phyloP scores from a whole-genome alignment of 176 grass and related monocot genomes.

The Triticum dicoccoides region DNA sequence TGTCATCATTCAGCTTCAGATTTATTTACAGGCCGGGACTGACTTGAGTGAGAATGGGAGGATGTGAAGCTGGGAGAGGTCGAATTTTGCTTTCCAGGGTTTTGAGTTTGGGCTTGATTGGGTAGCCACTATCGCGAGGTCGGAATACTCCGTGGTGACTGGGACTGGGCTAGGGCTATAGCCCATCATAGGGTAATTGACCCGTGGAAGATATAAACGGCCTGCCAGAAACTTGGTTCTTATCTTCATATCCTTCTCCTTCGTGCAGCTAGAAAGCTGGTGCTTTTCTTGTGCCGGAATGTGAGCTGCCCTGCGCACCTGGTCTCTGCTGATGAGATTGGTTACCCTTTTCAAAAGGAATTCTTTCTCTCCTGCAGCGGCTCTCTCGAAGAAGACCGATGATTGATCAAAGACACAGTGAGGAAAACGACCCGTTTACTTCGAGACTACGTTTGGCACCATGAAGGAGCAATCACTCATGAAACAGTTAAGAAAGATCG shows the following conservation, averaged over 20 bases:
- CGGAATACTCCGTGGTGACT: constrained; percentile 2
- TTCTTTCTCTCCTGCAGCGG: not conserved
- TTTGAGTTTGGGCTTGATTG: not conserved
- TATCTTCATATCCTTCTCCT: not conserved
- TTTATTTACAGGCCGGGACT: not conserved
- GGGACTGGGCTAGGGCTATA: not conserved
- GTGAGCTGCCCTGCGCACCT: not conserved
- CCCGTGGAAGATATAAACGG: constrained; percentile 18
- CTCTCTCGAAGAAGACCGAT: not conserved
- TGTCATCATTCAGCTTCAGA: not conserved
- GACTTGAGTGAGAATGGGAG: too few species aligned
- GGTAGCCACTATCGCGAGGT: not conserved
- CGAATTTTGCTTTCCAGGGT: not conserved
- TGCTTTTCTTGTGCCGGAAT: not conserved
- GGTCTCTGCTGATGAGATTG: not conserved
- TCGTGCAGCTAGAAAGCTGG: not conserved
- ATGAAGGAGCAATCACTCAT: not conserved
- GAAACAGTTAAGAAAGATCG: not conserved
- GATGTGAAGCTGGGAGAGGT: not conserved
- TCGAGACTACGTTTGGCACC: not conserved
- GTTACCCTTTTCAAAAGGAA: not conserved
- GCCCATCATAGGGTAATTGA: not conserved
- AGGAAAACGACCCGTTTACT: not conserved
- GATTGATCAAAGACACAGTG: not conserved
- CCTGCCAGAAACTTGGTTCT: constrained; percentile 1